phyloP scores from a whole-genome alignment of 148 eudicot species.

The Chenopodium album region DNA sequence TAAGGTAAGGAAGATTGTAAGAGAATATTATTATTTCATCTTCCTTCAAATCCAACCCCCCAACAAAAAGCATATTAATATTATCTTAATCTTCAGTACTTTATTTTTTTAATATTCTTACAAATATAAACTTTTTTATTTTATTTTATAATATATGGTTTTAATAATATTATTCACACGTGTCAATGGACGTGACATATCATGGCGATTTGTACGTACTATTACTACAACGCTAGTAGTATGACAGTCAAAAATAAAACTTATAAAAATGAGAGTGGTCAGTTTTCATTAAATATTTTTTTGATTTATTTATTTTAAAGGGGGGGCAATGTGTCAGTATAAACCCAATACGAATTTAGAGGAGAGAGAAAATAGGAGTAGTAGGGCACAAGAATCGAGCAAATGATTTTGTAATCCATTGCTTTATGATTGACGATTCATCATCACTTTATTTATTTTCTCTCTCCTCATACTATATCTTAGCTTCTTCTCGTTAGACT shows the following conservation, averaged over 20 bases:
- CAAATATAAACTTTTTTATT: neutral
- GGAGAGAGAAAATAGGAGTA: neutral
- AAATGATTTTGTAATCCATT: constrained; percentile 86
- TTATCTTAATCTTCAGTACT: neutral
- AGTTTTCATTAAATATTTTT: constrained; percentile 13
- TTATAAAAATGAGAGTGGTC: constrained; percentile 14
- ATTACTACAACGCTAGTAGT: neutral
- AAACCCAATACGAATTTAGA: constrained; percentile 5
- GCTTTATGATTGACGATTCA: constrained; percentile 66
- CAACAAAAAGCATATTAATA: constrained; percentile 15
- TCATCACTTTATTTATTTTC: neutral
- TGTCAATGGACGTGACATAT: constrained; percentile 32
- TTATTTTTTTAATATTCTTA: neutral
- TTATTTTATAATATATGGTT: neutral
- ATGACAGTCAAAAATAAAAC: neutral
- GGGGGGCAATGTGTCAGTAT: constrained; percentile 24
- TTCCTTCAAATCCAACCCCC: neutral
- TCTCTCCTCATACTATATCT: neutral
- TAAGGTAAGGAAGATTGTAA: neutral
- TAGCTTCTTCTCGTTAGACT: neutral
- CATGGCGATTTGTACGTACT: constrained; percentile 25
- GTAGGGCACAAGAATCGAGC: constrained; percentile 29
- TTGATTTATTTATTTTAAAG: neutral
- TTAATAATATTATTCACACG: constrained; percentile 12
- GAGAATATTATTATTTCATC: neutral